These are phyloP conservation scores for Eremothecium gossypii DNA, from an alignment of 1,139 yeast species.

Conservation along the genomic window DNA sequence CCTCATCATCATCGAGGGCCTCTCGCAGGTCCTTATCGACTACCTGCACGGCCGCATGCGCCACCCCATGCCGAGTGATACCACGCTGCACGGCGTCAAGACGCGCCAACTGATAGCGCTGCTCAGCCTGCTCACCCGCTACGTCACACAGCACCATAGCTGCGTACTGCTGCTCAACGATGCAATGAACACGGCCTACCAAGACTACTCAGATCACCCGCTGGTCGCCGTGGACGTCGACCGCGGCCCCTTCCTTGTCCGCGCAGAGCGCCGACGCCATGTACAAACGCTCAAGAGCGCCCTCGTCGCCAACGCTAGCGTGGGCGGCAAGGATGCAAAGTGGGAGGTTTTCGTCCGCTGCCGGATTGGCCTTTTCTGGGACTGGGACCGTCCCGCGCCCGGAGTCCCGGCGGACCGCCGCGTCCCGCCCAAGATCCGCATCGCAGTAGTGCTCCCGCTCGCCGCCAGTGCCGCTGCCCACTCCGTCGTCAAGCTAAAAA, in stretches of 20 bases:
- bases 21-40: conserved; percentile 23
- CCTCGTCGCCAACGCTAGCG: conserved; percentile 26
- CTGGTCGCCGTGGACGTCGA: conserved; percentile 13
- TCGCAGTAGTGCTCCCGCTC: conserved; percentile 9
- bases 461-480: conserved; percentile 32
- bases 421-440: conserved; percentile 7
- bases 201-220: conserved; percentile 11
- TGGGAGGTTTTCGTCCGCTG: conserved; percentile 27
- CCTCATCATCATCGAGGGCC: conserved; percentile 26
- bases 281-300: conserved; percentile 26
- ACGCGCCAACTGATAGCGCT: conserved; percentile 20
- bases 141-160: conserved; percentile 17
- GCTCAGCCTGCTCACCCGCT: conserved; percentile 23
- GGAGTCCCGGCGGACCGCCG: conserved; percentile 1
- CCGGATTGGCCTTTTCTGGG: conserved; percentile 26
- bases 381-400: conserved; percentile 14
- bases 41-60: conserved; percentile 15
- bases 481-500: background rate
- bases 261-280: conserved; percentile 13
- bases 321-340: conserved; percentile 24
- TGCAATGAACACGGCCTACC: conserved; percentile 28
- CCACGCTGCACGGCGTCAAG: conserved; percentile 21
- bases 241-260: conserved; percentile 20
- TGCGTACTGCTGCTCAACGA: conserved; percentile 22
- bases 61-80: background rate